A percentile compares a stretch with the other conserved stretches of the same genome.
These are phyloP conservation scores for Narthecium ossifragum DNA, from an alignment of 106 monocot genomes.

Conservation along the genomic window DNA sequence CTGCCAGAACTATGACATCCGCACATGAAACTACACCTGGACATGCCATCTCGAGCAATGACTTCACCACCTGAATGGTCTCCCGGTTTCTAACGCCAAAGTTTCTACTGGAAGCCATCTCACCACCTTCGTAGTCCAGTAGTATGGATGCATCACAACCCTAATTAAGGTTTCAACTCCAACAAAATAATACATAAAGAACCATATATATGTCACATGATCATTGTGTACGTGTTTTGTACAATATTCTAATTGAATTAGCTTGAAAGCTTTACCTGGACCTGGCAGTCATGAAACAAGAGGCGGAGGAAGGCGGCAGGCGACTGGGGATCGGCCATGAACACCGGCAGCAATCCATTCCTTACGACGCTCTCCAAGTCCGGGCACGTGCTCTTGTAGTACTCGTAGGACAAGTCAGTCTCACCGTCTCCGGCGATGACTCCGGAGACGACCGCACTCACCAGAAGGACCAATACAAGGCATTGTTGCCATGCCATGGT, in stretches of 20 bases:
- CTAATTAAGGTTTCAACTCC: too few species aligned
- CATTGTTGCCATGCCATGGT: neutral
- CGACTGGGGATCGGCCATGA: conserved; percentile 1
- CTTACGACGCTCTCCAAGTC: conserved; percentile 15
- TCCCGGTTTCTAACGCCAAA: conserved; percentile 7
- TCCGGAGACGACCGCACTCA: neutral
- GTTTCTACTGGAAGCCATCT: conserved; percentile 10
- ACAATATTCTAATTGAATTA: neutral
- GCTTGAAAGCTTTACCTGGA: conserved; percentile 11
- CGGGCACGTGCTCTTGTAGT: conserved; percentile 15
- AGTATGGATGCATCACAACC: conserved; percentile 28
- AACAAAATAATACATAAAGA: too few species aligned
- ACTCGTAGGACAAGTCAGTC: conserved; percentile 8
- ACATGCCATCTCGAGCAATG: conserved; percentile 3
- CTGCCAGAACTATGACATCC: conserved; percentile 12
- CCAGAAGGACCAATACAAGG: conserved; percentile 2
- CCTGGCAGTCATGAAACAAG: conserved; percentile 19
- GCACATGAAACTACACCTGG: conserved; percentile 19
- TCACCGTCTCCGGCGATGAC: neutral
- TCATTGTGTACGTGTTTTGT: too few species aligned
- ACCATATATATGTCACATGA: too few species aligned
- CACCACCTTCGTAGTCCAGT: conserved; percentile 4
- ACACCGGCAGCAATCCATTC: conserved; percentile 8
- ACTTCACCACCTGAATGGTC: conserved; percentile 4
- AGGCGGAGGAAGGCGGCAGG: conserved; percentile 14